Conservation (phyloP, 176 grass and related monocot species). For the Panicum miliaceum region DNA sequence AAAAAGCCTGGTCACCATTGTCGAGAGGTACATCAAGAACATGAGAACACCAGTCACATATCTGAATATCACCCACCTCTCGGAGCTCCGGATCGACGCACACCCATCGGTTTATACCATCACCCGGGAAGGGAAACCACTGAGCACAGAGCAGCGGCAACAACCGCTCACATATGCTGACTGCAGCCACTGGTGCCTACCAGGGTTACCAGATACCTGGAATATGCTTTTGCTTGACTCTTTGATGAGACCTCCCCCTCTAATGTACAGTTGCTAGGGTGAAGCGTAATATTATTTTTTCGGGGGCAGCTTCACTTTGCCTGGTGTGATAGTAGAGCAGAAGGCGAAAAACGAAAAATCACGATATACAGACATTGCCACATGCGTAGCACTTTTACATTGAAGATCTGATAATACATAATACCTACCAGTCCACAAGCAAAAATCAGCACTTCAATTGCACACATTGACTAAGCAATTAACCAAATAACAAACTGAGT, state of each 20-base stretch:
- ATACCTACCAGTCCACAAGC: neutral
- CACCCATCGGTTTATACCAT: conserved; percentile 61
- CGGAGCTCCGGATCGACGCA: conserved; percentile 39
- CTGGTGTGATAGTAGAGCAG: neutral
- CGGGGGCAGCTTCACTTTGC: neutral
- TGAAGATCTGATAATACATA: neutral
- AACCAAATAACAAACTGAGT: neutral
- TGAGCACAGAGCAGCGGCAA: conserved; percentile 32
- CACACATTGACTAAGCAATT: neutral
- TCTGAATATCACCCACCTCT: conserved; percentile 55
- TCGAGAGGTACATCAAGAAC: conserved; percentile 29
- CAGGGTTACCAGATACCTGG: conserved; percentile 58
- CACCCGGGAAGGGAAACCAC: conserved; percentile 38
- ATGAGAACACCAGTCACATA: conserved; percentile 41
- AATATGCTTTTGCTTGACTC: conserved; percentile 60
- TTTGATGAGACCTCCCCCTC: conserved; percentile 20
- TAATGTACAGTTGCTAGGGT: conserved; percentile 32
- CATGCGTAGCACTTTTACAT: neutral
- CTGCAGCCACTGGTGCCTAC: conserved; percentile 76
- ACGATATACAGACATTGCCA: neutral
- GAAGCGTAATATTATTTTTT: neutral
- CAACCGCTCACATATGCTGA: conserved; percentile 39
- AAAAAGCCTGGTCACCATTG: conserved; percentile 22
- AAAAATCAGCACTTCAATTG: neutral
- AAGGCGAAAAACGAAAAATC: neutral